Evolutionary conservation across 331 rosid species (phyloP).

Genomic region (Saraca asoca): DNA sequence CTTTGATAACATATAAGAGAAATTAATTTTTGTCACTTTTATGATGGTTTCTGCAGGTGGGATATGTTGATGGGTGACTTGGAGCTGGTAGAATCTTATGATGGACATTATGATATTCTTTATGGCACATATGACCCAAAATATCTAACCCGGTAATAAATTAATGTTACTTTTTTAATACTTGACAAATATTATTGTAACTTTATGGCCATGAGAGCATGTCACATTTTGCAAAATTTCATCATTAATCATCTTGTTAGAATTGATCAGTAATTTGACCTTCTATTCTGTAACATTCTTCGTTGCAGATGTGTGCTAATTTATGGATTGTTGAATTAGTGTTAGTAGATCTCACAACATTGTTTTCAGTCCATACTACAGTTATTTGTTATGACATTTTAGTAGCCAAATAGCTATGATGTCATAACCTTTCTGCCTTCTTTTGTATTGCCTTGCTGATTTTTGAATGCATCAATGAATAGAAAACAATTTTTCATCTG

Average conservation of each 20-base stretch:
- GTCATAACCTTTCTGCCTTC: conserved; percentile 23
- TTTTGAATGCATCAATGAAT: conserved; percentile 9
- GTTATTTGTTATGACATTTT: conserved; percentile 26
- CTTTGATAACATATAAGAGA: conserved; percentile 7
- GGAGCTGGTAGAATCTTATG: conserved; percentile 76
- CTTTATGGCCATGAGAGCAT: conserved; percentile 6
- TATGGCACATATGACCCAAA: conserved; percentile 89
- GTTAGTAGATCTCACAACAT: neutral
- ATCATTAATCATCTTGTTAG: conserved; percentile 10
- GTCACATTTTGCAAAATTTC: conserved; percentile 10
- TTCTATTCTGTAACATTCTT: conserved; percentile 18
- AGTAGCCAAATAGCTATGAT: conserved; percentile 16
- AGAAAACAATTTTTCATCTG: conserved; percentile 8
- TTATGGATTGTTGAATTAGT: conserved; percentile 4
- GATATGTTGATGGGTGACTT: conserved; percentile 88
- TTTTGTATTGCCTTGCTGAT: conserved; percentile 13
- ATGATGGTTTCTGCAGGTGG: conserved; percentile 68
- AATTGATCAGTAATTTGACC: conserved; percentile 13
- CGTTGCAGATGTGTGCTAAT: conserved; percentile 20
- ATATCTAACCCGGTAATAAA: conserved; percentile 75
- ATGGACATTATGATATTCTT: conserved; percentile 86
- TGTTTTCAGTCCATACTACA: conserved; percentile 7
- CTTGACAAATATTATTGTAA: neutral
- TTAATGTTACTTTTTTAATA: conserved; percentile 23
- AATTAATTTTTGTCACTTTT: conserved; percentile 17